These are phyloP conservation scores for Pseudevernia furfuracea DNA, from an alignment of 495 filamentous ascomycete genomes.

Conservation along the genomic window DNA sequence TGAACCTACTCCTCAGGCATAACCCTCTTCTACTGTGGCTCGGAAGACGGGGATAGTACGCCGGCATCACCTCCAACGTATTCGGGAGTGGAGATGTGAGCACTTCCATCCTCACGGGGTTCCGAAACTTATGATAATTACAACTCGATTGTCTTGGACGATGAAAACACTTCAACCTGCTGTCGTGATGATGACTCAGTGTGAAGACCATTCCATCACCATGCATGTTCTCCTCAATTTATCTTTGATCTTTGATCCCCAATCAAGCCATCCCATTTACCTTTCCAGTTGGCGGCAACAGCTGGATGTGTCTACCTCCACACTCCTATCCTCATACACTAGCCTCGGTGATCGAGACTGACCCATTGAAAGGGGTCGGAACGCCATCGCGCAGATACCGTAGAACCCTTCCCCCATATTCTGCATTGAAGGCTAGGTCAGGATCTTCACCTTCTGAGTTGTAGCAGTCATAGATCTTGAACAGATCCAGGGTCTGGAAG, in stretches of 20 bases:
- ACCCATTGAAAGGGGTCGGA: neutral
- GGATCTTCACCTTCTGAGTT: fast-evolving
- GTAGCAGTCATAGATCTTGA: neutral
- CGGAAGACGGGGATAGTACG: conserved; percentile 39
- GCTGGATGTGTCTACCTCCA: neutral
- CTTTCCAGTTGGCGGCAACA: neutral
- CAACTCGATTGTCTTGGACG: too few relatives aligned
- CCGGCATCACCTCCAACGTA: conserved; percentile 40
- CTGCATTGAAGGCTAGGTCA: neutral
- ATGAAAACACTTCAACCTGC: too few relatives aligned
- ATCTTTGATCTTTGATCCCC: neutral
- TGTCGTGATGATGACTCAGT: too few relatives aligned
- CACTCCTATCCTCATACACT: neutral
- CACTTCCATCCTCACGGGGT: too few relatives aligned
- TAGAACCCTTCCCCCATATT: neutral
- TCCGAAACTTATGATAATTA: too few relatives aligned
- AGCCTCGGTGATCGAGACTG: neutral
- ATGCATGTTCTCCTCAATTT: neutral
- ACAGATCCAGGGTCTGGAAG: neutral
- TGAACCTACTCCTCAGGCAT: conserved; percentile 45
- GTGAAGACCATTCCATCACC: too few relatives aligned
- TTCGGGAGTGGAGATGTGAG: conserved; percentile 50
- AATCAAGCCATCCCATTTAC: neutral
- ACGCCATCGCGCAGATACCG: neutral
- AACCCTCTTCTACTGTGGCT: conserved; percentile 39